Evolutionary conservation across 257 asterid species (phyloP).

Genomic region (Solanum megistacrolobum): DNA sequence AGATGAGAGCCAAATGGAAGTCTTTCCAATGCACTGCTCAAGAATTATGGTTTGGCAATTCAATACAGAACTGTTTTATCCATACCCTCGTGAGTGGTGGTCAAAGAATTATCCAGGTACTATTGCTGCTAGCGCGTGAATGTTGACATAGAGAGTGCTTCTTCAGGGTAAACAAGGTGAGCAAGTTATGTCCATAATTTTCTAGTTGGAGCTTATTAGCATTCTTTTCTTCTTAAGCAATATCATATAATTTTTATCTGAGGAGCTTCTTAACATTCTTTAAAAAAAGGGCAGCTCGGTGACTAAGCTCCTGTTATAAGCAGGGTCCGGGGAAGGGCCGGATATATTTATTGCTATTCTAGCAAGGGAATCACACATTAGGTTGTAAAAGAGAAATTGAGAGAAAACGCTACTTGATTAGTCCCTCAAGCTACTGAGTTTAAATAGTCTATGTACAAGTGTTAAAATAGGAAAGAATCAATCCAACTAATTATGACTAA

Average conservation of each 20-base stretch:
- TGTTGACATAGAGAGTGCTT: not conserved
- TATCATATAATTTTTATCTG: not conserved
- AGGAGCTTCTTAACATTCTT: not conserved
- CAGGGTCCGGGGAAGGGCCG: not conserved
- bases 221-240: not conserved
- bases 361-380: not conserved
- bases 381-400: not conserved
- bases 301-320: not conserved
- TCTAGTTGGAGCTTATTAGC: not conserved
- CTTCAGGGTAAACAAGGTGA: not conserved
- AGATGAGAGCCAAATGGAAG: constrained; percentile 80
- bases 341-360: not conserved
- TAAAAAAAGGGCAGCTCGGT: not conserved
- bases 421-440: not conserved
- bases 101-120: constrained; percentile 8
- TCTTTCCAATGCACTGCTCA: constrained; percentile 35
- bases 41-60: constrained; percentile 58
- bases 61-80: constrained; percentile 2
- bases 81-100: constrained; percentile 5
- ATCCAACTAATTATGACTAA: not conserved
- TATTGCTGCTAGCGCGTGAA: constrained; percentile 19
- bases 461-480: not conserved
- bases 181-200: not conserved
- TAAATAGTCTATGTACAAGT: not conserved
- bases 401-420: not conserved